A percentile compares a stretch with the other conserved stretches of the same genome.
phyloP scores from a whole-genome alignment of 208 protist genomes.

The Trypanosoma grayi region DNA sequence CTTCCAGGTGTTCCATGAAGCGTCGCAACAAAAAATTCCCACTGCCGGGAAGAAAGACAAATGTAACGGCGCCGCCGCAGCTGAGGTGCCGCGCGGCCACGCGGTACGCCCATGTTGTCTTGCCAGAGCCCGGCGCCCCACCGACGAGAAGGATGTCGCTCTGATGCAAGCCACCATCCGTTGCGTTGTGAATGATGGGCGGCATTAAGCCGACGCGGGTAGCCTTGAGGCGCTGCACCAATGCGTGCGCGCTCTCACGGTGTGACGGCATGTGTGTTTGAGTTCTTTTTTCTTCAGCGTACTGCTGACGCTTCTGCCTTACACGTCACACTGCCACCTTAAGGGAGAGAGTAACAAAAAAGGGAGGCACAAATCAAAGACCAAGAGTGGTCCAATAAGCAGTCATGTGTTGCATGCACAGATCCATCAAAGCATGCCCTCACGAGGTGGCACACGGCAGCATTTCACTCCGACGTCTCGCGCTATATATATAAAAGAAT shows the following conservation, averaged over 20 bases:
- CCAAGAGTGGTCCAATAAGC: too few relatives aligned
- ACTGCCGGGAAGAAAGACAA: slow-evolving; percentile 39
- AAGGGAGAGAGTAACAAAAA: background rate
- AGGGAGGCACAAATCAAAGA: too few relatives aligned
- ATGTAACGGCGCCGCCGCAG: slow-evolving; percentile 46
- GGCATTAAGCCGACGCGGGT: slow-evolving; percentile 46
- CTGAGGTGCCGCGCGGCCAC: slow-evolving; percentile 46
- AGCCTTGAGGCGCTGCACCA: slow-evolving; percentile 52
- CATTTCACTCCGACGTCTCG: too few relatives aligned
- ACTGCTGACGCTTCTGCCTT: too few relatives aligned
- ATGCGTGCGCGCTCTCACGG: slow-evolving; percentile 41
- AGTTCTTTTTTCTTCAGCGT: too few relatives aligned
- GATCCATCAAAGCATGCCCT: too few relatives aligned
- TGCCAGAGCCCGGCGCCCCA: slow-evolving; percentile 12
- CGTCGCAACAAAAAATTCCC: slow-evolving; percentile 30
- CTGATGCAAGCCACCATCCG: slow-evolving; percentile 24
- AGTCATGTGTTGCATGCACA: too few relatives aligned
- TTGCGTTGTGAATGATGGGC: slow-evolving; percentile 22
- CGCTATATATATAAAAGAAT: too few relatives aligned
- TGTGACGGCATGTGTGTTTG: slow-evolving; percentile 4
- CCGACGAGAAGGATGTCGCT: slow-evolving; percentile 35
- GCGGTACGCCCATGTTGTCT: slow-evolving; percentile 31
- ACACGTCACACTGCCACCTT: too few relatives aligned
- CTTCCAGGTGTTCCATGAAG: slow-evolving; percentile 43
- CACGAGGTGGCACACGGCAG: too few relatives aligned